Evolutionary conservation across 2,329 filamentous ascomycete genomes (phyloP).

Genomic region (Fusarium neocosmosporiellum): DNA sequence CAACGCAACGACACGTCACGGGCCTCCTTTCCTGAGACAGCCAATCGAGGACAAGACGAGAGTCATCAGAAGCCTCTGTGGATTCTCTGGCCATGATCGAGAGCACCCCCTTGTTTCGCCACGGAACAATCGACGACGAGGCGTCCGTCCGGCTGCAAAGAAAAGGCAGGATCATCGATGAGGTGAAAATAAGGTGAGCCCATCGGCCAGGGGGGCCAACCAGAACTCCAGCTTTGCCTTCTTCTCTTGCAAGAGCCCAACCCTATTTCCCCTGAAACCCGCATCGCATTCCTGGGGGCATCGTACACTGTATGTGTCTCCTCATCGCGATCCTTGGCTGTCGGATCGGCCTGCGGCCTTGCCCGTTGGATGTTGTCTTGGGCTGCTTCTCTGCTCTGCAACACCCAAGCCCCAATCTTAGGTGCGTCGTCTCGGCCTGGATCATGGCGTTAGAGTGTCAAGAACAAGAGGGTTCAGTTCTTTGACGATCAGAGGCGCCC

Average conservation of each 20-base stretch:
- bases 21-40: conserved; percentile 27
- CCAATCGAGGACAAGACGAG: conserved; percentile 34
- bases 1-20: conserved; percentile 38
- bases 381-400: conserved; percentile 11
- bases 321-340: conserved; percentile 15
- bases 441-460: conserved; percentile 13
- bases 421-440: conserved; percentile 27
- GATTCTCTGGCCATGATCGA: not conserved
- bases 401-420: not conserved
- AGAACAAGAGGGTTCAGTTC: conserved; percentile 2
- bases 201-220: not conserved
- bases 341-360: conserved; percentile 6
- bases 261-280: conserved; percentile 33
- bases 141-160: not conserved
- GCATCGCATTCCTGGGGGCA: conserved; percentile 22
- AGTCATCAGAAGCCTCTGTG: conserved; percentile 30
- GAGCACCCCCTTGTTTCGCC: conserved; percentile 14
- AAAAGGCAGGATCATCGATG: conserved; percentile 1
- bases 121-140: not conserved
- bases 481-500: conserved; percentile 9
- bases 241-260: not conserved
- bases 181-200: conserved; percentile 23
- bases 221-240: not conserved
- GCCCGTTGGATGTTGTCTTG: not conserved
- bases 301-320: conserved; percentile 13